Evolutionary conservation across 2,329 filamentous ascomycete genomes (phyloP), one percentile per base, ranked within the genome.

Genomic region (Penicillium capsulatum): DNA sequence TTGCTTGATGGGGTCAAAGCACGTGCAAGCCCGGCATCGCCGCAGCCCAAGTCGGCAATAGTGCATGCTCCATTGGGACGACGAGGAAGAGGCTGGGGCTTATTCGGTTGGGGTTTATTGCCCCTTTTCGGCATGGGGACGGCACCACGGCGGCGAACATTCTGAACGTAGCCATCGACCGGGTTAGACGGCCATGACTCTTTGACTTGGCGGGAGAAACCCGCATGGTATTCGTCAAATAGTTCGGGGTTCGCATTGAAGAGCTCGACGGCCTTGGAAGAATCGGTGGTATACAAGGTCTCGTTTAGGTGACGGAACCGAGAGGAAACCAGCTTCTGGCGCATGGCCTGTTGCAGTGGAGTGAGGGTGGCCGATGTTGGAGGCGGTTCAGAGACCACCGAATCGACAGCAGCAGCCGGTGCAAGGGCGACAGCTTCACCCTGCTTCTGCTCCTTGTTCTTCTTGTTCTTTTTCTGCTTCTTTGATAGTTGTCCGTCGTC

Each of bases 231-330:
- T 68, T 97, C 90, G 53, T 80, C 76, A 69, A 97, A 98, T 76
- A 97, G 90, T 60, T 94, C 87, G 0, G 92, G 92, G 34, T 86
- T 87, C 22, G 84, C 74, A 36, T 79, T 73, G 71, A 98, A 97
- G 16, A 97, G 80, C 35, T 76, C 70, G 53, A 92, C 80, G n/a
- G 92, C 86, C 50, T 92, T 81, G 24, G 74, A 73, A 0, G 92
- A 98, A 1, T 90, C 86, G 6, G 83, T 86, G 3, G 91, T 97
- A 71, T 98, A 98, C 10, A 98, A 81, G 0, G 88, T 91, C 71
- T 98, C 86, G 66, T 98, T 98, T 46, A 98, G 81, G 67, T 97
- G 89, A 49, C 92, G 88, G 77, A 98, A 98, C 42, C 92, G 89
- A 1, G 92, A 90, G 7, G 90, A 94, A 47, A 94, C 77, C 48